phyloP scores from a whole-genome alignment of 148 eudicot species.

The Nyssa sinensis region DNA sequence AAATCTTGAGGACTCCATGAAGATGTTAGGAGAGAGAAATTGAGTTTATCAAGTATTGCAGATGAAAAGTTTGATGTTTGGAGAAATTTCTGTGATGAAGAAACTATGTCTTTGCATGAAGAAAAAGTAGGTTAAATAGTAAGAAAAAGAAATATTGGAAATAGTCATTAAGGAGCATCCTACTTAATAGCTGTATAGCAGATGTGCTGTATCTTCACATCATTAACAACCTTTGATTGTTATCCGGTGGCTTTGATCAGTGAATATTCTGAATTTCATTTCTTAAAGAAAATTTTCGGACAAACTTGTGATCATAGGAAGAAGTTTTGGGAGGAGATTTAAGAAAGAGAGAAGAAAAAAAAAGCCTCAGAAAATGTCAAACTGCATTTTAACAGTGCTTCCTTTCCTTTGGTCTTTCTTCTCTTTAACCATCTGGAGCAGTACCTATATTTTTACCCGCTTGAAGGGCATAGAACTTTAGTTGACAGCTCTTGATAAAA shows the following conservation, averaged over 20 bases:
- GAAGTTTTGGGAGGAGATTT: background rate
- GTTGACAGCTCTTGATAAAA: background rate
- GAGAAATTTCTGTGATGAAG: background rate
- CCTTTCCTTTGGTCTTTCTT: background rate
- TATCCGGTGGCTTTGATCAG: background rate
- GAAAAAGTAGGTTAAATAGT: background rate
- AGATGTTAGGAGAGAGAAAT: background rate
- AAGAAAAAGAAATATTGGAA: background rate
- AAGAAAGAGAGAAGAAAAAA: background rate
- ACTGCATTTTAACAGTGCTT: background rate
- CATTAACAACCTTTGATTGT: background rate
- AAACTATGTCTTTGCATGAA: slow-evolving; percentile 2
- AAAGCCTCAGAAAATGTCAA: background rate
- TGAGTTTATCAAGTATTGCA: background rate
- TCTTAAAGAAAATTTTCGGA: background rate
- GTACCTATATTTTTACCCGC: background rate
- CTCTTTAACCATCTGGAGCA: slow-evolving; percentile 10
- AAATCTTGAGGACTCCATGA: background rate
- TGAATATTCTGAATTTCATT: background rate
- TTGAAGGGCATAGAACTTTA: background rate
- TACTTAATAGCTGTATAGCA: background rate
- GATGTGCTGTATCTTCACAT: background rate
- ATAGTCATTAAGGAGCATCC: background rate
- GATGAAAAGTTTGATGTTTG: background rate
- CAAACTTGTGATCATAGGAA: background rate